Base-by-base conservation (phyloP, 768 basidiomycete genomes). In the Hypsizygus marmoreus region DNA sequence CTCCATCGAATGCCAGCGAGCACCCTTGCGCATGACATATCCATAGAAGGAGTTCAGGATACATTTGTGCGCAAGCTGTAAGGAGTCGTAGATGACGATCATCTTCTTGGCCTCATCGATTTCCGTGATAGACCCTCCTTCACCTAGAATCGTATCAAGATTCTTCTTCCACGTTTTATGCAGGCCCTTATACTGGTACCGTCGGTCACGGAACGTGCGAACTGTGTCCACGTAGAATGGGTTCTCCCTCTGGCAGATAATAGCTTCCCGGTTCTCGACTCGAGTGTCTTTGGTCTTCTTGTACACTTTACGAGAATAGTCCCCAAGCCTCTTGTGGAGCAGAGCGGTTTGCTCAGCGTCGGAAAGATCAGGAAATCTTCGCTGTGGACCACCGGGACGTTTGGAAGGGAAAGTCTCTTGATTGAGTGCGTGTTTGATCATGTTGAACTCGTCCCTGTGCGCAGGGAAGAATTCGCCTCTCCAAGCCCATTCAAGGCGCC, bases 91-190 rank as follows among this genome's bases (percentile, higher is more conserved):
- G 8, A 99, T 68, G 17, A 99, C 95, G 56, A 97, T 91, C 91
- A 99, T 94, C 75, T 95, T 97, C 75, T 89, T 97, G 29, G 97
- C 95, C 67, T 99, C 97, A 51, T 95, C 91, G 29, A 97, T 79
- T 59, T 97, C 94, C 6, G 87, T 79, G 20, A 97, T 75, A 3
- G 86, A 80, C 4, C 82, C 78, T 6, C 84, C 83, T 56, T 84
- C 85, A n/a, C 74, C 68, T 10, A 79, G 49, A 23, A 85, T 77
- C 2, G 74, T 75, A 59, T 99, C 97, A 29, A 97, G 78, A 56
- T 91, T 97, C 75, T 97, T 97, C 82, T 97, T 99, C 97, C 95
- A 98, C 7, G 91, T 95, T 72, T 99, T 99, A 70, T 83, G 95
- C 28, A 97, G 74, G 7, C 95, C 95, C 71, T 99, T 99, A 79